Evolutionary conservation across 2,329 filamentous ascomycete species (phyloP).

Genomic region (Simplicillium sp.): DNA sequence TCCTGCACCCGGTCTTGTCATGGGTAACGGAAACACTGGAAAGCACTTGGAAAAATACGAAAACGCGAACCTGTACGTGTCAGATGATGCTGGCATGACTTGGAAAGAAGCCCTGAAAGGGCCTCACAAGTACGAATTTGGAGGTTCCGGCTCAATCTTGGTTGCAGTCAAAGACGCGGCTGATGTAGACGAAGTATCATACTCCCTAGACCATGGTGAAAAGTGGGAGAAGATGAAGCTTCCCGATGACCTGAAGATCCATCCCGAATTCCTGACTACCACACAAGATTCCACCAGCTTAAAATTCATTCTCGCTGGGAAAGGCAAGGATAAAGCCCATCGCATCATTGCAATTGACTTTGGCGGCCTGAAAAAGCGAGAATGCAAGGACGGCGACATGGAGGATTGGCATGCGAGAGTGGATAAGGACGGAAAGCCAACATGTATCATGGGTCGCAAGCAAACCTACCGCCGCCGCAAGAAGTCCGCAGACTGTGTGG

Average conservation of each 20-base stretch:
- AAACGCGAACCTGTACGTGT: constrained; percentile 76
- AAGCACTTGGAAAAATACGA: constrained; percentile 59
- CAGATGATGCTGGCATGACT: constrained; percentile 78
- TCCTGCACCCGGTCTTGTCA: constrained; percentile 82
- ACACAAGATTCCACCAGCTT: constrained; percentile 87
- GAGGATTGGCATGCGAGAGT: constrained; percentile 82
- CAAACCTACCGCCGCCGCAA: constrained; percentile 82
- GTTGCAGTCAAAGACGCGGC: constrained; percentile 73
- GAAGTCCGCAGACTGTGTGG: constrained; percentile 79
- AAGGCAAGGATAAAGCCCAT: constrained; percentile 41
- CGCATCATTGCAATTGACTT: constrained; percentile 77
- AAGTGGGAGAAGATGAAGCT: constrained; percentile 69
- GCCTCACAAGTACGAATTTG: constrained; percentile 93
- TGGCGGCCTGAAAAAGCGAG: constrained; percentile 65
- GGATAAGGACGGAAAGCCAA: constrained; percentile 69
- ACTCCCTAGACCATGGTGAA: constrained; percentile 84
- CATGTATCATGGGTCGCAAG: constrained; percentile 92
- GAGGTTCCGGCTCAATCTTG: constrained; percentile 82
- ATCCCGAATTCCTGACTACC: constrained; percentile 69
- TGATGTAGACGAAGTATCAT: constrained; percentile 49
- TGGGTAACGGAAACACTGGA: constrained; percentile 90
- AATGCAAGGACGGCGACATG: constrained; percentile 70
- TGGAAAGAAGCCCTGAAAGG: constrained; percentile 71
- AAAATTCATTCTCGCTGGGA: constrained; percentile 75
- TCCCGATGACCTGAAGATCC: constrained; percentile 55